These are phyloP conservation scores for Ceratobasidium sp. DNA, from an alignment of 1,284 basidiomycete species.

Conservation along the genomic window DNA sequence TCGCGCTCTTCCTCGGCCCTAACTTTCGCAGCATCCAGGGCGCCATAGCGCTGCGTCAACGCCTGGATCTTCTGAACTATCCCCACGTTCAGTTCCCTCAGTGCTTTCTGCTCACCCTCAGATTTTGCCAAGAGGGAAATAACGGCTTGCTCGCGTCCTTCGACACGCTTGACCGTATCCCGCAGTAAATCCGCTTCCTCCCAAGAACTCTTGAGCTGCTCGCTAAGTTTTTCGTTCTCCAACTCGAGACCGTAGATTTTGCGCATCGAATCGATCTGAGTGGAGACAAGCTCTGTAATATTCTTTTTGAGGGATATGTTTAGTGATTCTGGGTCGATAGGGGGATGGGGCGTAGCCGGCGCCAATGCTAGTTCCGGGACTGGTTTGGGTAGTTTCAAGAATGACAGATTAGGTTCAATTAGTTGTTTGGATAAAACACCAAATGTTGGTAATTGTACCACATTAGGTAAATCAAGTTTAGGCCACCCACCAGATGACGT, in stretches of 20 bases:
- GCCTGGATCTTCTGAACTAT: not conserved
- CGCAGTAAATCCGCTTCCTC: constrained; percentile 18
- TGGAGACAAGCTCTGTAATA: constrained; percentile 32
- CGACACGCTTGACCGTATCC: constrained; percentile 18
- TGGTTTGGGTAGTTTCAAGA: no score
- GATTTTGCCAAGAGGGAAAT: constrained; percentile 11
- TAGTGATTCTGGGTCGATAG: no score
- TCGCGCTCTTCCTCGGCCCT: constrained; percentile 49
- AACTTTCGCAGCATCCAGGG: constrained; percentile 7
- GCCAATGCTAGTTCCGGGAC: no score
- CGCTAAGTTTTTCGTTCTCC: constrained; percentile 17
- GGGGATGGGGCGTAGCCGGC: no score
- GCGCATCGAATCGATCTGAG: constrained; percentile 12
- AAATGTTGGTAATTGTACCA: no score
- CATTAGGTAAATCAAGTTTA: no score
- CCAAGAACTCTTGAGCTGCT: not conserved
- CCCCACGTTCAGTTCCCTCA: constrained; percentile 5
- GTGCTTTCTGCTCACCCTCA: constrained; percentile 19
- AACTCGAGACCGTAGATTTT: constrained; percentile 12
- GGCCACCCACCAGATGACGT: no score
- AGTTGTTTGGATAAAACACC: no score
- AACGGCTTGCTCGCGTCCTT: constrained; percentile 29
- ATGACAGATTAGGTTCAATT: no score
- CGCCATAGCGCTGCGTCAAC: constrained; percentile 14
- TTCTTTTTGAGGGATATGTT: constrained; percentile 31